phyloP scores from a whole-genome alignment of 352 stramenopile genomes.

The Lagenidium sp. region DNA sequence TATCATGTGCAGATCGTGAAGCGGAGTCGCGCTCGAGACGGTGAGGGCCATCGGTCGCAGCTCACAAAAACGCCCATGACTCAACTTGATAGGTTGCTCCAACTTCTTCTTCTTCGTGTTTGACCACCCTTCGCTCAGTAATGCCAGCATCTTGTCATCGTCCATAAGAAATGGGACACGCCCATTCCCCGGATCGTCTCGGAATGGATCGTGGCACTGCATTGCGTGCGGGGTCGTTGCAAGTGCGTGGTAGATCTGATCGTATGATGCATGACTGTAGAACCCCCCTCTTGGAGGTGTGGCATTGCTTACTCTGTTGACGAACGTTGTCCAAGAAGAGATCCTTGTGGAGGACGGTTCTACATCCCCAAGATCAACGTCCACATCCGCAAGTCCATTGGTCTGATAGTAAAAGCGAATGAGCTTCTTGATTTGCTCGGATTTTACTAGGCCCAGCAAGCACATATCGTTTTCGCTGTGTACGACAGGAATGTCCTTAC shows the following conservation, averaged over 20 bases:
- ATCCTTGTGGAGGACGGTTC: no score
- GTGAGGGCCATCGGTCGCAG: slow-evolving; percentile 78
- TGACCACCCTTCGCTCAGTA: slow-evolving; percentile 70
- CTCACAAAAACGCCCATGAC: slow-evolving; percentile 39
- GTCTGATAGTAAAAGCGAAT: slow-evolving; percentile 52
- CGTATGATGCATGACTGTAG: slow-evolving; percentile 48
- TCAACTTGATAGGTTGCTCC: slow-evolving; percentile 56
- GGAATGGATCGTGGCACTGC: no score
- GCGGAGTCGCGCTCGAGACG: slow-evolving; percentile 65
- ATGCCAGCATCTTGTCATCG: slow-evolving; percentile 64
- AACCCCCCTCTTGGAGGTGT: slow-evolving; percentile 35
- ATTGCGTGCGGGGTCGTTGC: no score
- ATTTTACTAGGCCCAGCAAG: slow-evolving; percentile 55
- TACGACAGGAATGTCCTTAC: slow-evolving; percentile 69
- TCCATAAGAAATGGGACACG: slow-evolving; percentile 75
- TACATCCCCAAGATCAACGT: slow-evolving; percentile 57
- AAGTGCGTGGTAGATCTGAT: slow-evolving; percentile 62
- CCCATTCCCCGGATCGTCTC: slow-evolving; percentile 4
- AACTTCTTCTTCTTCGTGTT: slow-evolving; percentile 49
- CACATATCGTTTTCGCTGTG: slow-evolving; percentile 57
- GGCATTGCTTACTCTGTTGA: slow-evolving; percentile 44
- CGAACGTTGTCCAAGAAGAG: slow-evolving; percentile 62
- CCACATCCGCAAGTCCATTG: slow-evolving; percentile 36
- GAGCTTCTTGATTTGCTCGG: slow-evolving; percentile 47
- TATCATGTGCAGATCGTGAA: slow-evolving; percentile 87